Evolutionary conservation across 2,329 filamentous ascomycete species (phyloP).

Genomic region (Pyrenophora seminiperda): DNA sequence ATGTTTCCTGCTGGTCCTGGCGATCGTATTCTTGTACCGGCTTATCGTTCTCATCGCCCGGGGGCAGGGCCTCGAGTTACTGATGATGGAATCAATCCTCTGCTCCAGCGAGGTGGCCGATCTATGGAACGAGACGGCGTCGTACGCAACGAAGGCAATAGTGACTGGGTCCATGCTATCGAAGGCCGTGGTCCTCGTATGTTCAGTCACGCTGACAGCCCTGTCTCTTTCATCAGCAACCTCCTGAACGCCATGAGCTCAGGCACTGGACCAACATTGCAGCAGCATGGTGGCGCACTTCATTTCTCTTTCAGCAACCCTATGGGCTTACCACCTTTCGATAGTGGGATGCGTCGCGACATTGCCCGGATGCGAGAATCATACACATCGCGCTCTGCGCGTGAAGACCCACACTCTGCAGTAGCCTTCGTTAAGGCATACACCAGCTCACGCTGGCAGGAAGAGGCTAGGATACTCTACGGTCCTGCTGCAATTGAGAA

Average conservation of each 20-base stretch:
- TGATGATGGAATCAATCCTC: constrained; percentile 85
- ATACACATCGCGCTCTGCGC: constrained; percentile 47
- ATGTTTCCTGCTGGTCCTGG: constrained; percentile 64
- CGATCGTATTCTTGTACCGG: constrained; percentile 45
- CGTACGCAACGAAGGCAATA: constrained; percentile 50
- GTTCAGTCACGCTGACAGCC: constrained; percentile 52
- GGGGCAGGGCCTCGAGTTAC: constrained; percentile 61
- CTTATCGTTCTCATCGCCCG: constrained; percentile 60
- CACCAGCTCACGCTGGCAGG: constrained; percentile 81
- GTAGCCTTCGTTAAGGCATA: constrained; percentile 73
- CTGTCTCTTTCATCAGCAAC: constrained; percentile 63
- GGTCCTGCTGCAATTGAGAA: constrained; percentile 71
- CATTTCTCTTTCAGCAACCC: constrained; percentile 58
- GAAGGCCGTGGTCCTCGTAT: constrained; percentile 54
- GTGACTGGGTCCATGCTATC: constrained; percentile 60
- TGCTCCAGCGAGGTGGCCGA: constrained; percentile 69
- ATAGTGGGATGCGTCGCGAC: constrained; percentile 39
- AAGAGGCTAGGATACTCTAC: constrained; percentile 88
- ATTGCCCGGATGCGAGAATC: constrained; percentile 39
- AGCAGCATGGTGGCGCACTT: constrained; percentile 53
- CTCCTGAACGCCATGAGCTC: constrained; percentile 61
- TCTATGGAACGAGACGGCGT: constrained; percentile 32
- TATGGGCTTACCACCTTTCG: constrained; percentile 41
- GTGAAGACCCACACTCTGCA: constrained; percentile 70
- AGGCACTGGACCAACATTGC: constrained; percentile 37